Evolutionary conservation across 352 stramenopile species (phyloP), one percentile per base, ranked within the genome.

Genomic region (Elongisporangium undulatum): DNA sequence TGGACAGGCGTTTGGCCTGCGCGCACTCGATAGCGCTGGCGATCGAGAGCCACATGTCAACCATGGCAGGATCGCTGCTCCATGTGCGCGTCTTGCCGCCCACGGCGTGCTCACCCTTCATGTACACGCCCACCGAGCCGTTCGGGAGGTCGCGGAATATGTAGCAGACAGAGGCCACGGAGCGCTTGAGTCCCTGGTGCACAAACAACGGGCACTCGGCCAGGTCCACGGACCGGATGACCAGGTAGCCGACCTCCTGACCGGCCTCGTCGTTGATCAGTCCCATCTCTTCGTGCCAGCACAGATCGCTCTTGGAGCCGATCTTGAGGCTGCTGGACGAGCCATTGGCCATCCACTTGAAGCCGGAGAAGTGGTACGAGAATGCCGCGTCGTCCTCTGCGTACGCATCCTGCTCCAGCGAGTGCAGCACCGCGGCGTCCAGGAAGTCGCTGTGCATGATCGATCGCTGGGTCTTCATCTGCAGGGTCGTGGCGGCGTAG

Each of bases 361-460:
- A 61, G 0, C 77, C 80, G 22, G 67, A 57, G 57, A 88, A 88
- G 8, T 71, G 71, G 63, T 71, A 85, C 39, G 71, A 69, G 55
- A 87, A 82, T 22, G 67, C 67, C 20, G 72, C 74, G 54, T 85
- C 79, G 20, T 82, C 70, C 41, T 86, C 76, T 17, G 60, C 71
- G 59, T 73, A 77, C 49, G 76, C 65, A n/a, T 87, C 74, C 24
- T 77, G 62, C 16, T 88, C 70, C 4, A 87, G 55, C 26, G 87
- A 77, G 49, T 85, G 74, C 39, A 90, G 59, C 67, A 88, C 72
- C 16, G 72, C 67, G 8, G 72, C 69, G 53, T 90, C 80, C 20
- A 90, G 53, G 50, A 71, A 86, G 55, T 83, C 78, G 21, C 57
- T 58, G 61, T 87, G 80, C 66, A 87, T 76, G 55, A 90, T 87